Evolutionary conservation across 306 rosid species (phyloP).

Genomic region (Quercus alba): DNA sequence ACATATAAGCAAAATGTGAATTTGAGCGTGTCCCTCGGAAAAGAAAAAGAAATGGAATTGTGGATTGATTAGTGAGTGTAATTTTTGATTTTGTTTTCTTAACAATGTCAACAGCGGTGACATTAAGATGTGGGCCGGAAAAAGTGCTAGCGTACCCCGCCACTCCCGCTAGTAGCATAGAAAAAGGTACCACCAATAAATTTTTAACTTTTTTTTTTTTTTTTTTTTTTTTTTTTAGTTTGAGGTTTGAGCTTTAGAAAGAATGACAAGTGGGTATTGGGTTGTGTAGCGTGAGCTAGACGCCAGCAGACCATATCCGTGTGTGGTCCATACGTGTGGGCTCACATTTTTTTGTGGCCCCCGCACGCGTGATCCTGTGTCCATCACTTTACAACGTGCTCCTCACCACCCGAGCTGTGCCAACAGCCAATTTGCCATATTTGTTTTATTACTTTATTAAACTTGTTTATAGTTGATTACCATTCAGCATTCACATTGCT

Average conservation of each 20-base stretch:
- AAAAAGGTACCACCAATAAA: slow-evolving; percentile 24
- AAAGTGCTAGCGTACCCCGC: slow-evolving; percentile 21
- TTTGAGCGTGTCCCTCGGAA: too few species aligned
- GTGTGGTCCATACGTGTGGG: slow-evolving; percentile 33
- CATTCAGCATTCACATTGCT: too few species aligned
- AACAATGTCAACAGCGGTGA: slow-evolving; percentile 30
- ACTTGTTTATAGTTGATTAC: too few species aligned
- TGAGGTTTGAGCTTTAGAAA: neutral
- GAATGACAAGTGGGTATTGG: neutral
- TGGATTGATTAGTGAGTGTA: too few species aligned
- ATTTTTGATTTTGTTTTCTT: neutral
- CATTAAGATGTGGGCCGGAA: slow-evolving; percentile 21
- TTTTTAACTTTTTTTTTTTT: neutral
- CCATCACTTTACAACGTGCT: slow-evolving; percentile 30
- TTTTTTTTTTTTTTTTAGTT: neutral
- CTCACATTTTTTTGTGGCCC: slow-evolving; percentile 27
- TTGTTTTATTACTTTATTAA: neutral
- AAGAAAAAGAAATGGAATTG: too few species aligned
- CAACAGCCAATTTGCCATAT: neutral
- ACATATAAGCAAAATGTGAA: too few species aligned
- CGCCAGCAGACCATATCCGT: slow-evolving; percentile 27
- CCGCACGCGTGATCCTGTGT: slow-evolving; percentile 35
- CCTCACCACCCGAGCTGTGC: slow-evolving; percentile 6
- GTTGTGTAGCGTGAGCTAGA: slow-evolving; percentile 24
- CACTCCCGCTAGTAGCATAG: slow-evolving; percentile 18